Percentiles rank a stretch among this genome's conserved stretches.
phyloP scores from a whole-genome alignment of 257 asterid genomes.

The Perilla frutescens region DNA sequence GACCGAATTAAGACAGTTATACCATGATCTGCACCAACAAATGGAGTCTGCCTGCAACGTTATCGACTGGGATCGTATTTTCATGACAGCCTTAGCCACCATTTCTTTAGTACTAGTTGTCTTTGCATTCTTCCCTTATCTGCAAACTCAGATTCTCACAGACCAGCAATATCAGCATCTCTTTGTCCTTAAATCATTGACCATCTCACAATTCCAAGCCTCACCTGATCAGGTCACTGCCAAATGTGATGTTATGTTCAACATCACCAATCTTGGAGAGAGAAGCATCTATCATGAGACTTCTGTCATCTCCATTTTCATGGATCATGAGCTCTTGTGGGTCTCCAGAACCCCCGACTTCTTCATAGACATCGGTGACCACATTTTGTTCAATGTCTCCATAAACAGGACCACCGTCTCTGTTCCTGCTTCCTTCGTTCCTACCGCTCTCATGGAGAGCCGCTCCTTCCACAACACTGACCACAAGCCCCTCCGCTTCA shows the following conservation, averaged over 20 bases:
- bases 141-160: conserved; percentile 38
- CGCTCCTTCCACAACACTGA: conserved; percentile 39
- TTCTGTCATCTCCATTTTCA: conserved; percentile 52
- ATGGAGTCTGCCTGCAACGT: conserved; percentile 36
- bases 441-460: conserved; percentile 50
- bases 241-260: conserved; percentile 41
- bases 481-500: conserved; percentile 52
- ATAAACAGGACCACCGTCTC: conserved; percentile 43
- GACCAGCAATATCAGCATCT: conserved; percentile 44
- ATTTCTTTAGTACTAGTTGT: conserved; percentile 41
- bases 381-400: conserved; percentile 37
- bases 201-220: conserved; percentile 46
- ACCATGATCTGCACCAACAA: conserved; percentile 42
- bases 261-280: conserved; percentile 48
- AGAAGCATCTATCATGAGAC: conserved; percentile 51
- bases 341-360: conserved; percentile 47
- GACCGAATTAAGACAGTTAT: conserved; percentile 34
- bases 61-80: conserved; percentile 56
- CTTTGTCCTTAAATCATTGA: conserved; percentile 36
- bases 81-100: conserved; percentile 47
- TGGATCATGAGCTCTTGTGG: conserved; percentile 57
- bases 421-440: conserved; percentile 56
- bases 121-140: conserved; percentile 47
- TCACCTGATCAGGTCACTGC: conserved; percentile 44
- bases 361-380: conserved; percentile 43